Conservation (phyloP, 1,284 basidiomycete species). For the Coniferiporia weirii region DNA sequence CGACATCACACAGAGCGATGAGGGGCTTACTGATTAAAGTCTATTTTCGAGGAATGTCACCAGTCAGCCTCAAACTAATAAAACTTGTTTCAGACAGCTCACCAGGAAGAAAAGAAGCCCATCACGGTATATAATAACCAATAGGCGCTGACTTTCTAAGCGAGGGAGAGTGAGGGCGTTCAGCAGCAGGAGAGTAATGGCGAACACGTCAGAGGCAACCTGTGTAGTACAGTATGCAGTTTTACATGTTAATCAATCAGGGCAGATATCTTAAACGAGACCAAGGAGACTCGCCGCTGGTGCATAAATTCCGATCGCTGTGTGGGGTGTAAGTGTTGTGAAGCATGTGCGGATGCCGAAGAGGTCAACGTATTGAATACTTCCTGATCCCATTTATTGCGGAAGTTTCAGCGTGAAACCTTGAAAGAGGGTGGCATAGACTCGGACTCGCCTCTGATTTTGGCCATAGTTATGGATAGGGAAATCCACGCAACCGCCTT, state of each 20-base stretch:
- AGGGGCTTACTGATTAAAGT: conserved; percentile 5
- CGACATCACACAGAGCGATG: background rate
- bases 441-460: background rate
- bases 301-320: conserved; percentile 6
- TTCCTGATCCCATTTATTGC: background rate
- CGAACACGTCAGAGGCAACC: conserved; percentile 5
- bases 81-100: background rate
- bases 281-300: background rate
- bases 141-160: background rate
- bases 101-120: conserved; percentile 13
- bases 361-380: conserved; percentile 2
- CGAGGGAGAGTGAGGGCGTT: conserved; percentile 11
- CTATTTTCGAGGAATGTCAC: background rate
- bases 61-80: background rate
- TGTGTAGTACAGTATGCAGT: background rate
- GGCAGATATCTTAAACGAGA: background rate
- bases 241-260: background rate
- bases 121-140: conserved; percentile 10
- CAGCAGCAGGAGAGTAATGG: conserved; percentile 5
- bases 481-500: conserved; percentile 6
- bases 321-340: background rate
- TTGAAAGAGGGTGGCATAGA: no score
- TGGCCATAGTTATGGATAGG: conserved; percentile 2
- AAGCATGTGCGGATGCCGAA: background rate
- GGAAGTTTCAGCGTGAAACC: background rate